phyloP scores from a whole-genome alignment of 208 protist genomes.

The Acanthamoeba quina region DNA sequence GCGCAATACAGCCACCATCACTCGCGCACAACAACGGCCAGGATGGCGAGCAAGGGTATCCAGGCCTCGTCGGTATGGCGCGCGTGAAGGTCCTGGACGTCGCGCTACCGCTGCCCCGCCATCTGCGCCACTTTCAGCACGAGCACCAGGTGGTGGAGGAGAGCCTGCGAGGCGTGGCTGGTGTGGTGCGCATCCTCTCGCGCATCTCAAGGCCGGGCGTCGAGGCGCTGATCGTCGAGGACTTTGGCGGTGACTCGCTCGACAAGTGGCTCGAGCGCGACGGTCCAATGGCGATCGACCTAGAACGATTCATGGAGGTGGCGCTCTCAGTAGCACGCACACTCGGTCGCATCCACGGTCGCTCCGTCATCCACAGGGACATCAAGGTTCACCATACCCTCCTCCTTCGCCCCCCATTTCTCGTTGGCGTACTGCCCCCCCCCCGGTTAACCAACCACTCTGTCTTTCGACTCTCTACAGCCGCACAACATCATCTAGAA shows the following conservation, averaged over 20 bases:
- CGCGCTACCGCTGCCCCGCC: conserved; percentile 53
- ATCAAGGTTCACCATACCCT: background rate
- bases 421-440: too few species aligned
- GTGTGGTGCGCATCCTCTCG: background rate
- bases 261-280: conserved; percentile 63
- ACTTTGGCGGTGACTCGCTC: conserved; percentile 50
- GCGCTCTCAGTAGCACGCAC: background rate
- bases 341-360: conserved; percentile 17
- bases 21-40: too few species aligned
- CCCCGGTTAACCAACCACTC: too few species aligned
- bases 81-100: conserved; percentile 49
- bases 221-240: conserved; percentile 46
- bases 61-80: too few species aligned
- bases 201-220: background rate
- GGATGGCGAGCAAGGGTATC: too few species aligned
- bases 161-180: background rate
- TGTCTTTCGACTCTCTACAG: too few species aligned
- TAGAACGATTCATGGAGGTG: background rate
- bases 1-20: too few species aligned
- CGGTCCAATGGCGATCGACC: background rate
- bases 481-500: conserved; percentile 59
- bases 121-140: conserved; percentile 58
- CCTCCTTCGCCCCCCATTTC: background rate
- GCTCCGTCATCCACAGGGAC: conserved; percentile 55
- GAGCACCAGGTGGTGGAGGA: conserved; percentile 52